Evolutionary conservation across 805 yeast genomes (phyloP).

Genomic region (Schwanniomyces polymorphus): DNA sequence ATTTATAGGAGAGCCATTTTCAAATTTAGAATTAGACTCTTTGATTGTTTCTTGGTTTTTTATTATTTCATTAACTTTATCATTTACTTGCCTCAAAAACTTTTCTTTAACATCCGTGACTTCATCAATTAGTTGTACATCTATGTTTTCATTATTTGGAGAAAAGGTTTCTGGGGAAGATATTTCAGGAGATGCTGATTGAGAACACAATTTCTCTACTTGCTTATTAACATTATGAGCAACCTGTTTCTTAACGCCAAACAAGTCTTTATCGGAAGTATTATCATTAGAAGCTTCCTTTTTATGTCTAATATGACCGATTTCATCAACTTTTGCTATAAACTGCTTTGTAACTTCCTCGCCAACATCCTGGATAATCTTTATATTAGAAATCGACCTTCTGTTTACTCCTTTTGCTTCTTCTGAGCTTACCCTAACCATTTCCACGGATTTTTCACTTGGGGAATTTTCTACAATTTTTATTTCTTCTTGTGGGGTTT

Average conservation of each 20-base stretch:
- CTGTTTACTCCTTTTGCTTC: neutral
- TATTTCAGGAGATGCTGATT: constrained; percentile 13
- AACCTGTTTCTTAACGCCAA: constrained; percentile 28
- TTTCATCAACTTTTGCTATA: constrained; percentile 31
- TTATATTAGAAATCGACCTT: constrained; percentile 3
- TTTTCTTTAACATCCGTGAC: constrained; percentile 12
- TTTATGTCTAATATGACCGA: constrained; percentile 16
- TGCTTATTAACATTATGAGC: constrained; percentile 29
- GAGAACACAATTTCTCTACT: constrained; percentile 21
- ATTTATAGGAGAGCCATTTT: neutral
- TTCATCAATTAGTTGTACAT: constrained; percentile 13
- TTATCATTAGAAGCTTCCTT: constrained; percentile 14
- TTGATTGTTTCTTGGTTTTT: constrained; percentile 3
- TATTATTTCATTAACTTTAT: constrained; percentile 17
- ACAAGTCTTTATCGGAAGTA: constrained; percentile 14
- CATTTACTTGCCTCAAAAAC: constrained; percentile 22
- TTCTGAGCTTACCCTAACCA: neutral
- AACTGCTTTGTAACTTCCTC: constrained; percentile 32
- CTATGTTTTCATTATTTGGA: neutral
- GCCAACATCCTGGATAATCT: constrained; percentile 32
- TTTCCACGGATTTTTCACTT: neutral
- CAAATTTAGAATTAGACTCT: neutral
- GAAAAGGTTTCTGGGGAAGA: neutral
- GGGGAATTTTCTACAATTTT: neutral
- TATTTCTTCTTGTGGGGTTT: neutral